These are phyloP conservation scores for Schrenkiella parvula DNA, from an alignment of 345 rosid genomes.

Conservation along the genomic window DNA sequence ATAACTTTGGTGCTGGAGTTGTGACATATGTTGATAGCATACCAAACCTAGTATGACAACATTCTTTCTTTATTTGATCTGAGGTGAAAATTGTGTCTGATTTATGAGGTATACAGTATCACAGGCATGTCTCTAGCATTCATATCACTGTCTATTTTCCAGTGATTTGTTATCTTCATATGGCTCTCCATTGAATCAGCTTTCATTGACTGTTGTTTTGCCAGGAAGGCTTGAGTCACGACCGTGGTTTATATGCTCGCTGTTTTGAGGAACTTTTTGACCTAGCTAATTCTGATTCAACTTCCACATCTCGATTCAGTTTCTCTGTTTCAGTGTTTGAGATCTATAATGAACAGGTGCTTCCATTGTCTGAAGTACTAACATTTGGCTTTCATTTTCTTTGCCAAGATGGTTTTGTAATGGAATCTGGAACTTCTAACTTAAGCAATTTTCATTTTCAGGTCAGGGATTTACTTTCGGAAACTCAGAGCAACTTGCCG, in stretches of 20 bases:
- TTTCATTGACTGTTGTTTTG: slow-evolving; percentile 28
- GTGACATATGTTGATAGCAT: not conserved
- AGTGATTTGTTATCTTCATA: not conserved
- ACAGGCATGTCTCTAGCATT: not conserved
- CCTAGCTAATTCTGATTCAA: slow-evolving; percentile 83
- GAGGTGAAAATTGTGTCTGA: not conserved
- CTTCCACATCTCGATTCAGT: slow-evolving; percentile 64
- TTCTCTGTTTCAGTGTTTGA: slow-evolving; percentile 79
- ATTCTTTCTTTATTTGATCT: not conserved
- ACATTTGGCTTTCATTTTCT: slow-evolving; percentile 3
- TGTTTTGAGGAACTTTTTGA: slow-evolving; percentile 97
- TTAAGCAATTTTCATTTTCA: slow-evolving; percentile 33
- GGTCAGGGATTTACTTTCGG: slow-evolving; percentile 72
- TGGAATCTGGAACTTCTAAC: slow-evolving; percentile 21
- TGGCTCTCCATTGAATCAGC: slow-evolving; percentile 10
- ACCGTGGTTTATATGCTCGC: slow-evolving; percentile 94
- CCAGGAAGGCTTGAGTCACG: slow-evolving; percentile 94
- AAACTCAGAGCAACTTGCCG: slow-evolving; percentile 46
- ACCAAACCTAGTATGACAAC: not conserved
- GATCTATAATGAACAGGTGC: slow-evolving; percentile 92
- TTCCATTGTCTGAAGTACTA: not conserved
- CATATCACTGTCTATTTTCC: not conserved
- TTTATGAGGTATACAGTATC: not conserved
- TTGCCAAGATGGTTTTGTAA: slow-evolving; percentile 15
- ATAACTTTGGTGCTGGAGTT: not conserved